A percentile compares a stretch with the other conserved stretches of the same genome.
phyloP scores from a whole-genome alignment of 345 rosid species.

The Fremontodendron californicum region DNA sequence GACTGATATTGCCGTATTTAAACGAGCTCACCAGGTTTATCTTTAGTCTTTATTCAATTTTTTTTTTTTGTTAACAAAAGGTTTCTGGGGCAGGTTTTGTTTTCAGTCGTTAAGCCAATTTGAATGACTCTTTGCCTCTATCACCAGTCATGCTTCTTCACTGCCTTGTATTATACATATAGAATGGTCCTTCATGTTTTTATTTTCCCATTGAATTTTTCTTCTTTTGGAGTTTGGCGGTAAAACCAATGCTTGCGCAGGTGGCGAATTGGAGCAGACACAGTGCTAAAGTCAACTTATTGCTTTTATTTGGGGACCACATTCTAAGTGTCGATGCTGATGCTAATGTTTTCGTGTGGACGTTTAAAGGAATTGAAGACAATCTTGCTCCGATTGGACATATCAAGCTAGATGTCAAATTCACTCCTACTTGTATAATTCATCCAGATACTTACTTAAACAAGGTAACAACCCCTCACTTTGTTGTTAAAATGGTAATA shows the following conservation, averaged over 20 bases:
- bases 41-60: neutral
- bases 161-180: neutral
- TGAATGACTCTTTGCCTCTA: neutral
- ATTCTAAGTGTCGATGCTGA: conserved; percentile 68
- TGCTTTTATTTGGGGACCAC: conserved; percentile 82
- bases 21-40: conserved; percentile 75
- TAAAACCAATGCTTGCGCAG: conserved; percentile 34
- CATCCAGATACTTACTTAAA: conserved; percentile 95
- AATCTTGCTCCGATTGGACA: conserved; percentile 63
- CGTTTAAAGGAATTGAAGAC: conserved; percentile 63
- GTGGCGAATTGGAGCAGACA: conserved; percentile 87
- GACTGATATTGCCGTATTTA: conserved; percentile 65
- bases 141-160: neutral
- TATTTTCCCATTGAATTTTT: neutral
- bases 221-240: neutral
- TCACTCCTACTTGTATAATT: conserved; percentile 71
- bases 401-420: conserved; percentile 46
- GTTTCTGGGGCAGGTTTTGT: neutral
- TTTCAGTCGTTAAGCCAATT: neutral
- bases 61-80: no score
- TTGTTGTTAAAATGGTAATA: neutral
- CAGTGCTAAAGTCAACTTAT: conserved; percentile 62
- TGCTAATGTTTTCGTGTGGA: conserved; percentile 76
- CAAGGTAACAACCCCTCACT: conserved; percentile 54
- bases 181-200: neutral